phyloP scores from a whole-genome alignment of 2,329 filamentous ascomycete species.

The Graphium sp. region DNA sequence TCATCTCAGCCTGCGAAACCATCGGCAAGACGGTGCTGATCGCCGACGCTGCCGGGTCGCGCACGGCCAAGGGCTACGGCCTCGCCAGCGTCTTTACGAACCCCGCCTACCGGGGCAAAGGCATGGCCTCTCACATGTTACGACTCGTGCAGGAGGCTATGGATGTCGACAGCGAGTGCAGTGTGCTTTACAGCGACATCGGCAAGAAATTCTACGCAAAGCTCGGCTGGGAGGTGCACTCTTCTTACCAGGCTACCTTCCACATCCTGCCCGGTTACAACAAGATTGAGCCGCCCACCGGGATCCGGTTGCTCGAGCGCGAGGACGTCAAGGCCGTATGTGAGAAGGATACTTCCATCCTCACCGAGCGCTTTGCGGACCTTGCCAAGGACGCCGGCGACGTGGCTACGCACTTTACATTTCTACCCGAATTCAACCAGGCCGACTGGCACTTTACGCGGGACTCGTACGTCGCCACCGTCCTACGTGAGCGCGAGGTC shows the following conservation, averaged over 20 bases:
- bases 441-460: constrained; percentile 16
- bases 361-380: constrained; percentile 10
- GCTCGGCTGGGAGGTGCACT: constrained; percentile 16
- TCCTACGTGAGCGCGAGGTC: constrained; percentile 8
- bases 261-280: constrained; percentile 9
- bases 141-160: constrained; percentile 14
- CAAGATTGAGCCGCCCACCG: constrained; percentile 7
- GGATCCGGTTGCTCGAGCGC: constrained; percentile 9
- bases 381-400: constrained; percentile 7
- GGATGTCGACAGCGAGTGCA: constrained; percentile 15
- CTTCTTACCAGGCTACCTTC: constrained; percentile 15
- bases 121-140: constrained; percentile 18
- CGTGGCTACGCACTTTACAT: constrained; percentile 14
- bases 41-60: constrained; percentile 6
- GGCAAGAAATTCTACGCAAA: constrained; percentile 14
- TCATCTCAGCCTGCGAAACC: constrained; percentile 2
- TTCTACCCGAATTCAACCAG: constrained; percentile 13
- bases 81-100: constrained; percentile 19
- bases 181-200: constrained; percentile 17
- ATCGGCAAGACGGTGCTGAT: constrained; percentile 3
- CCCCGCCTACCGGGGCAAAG: constrained; percentile 13
- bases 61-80: constrained; percentile 12
- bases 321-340: constrained; percentile 11
- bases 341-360: constrained; percentile 10
- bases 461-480: constrained; percentile 11